Conservation (phyloP, 139 green algal genomes). For the Klebsormidium nitens region DNA sequence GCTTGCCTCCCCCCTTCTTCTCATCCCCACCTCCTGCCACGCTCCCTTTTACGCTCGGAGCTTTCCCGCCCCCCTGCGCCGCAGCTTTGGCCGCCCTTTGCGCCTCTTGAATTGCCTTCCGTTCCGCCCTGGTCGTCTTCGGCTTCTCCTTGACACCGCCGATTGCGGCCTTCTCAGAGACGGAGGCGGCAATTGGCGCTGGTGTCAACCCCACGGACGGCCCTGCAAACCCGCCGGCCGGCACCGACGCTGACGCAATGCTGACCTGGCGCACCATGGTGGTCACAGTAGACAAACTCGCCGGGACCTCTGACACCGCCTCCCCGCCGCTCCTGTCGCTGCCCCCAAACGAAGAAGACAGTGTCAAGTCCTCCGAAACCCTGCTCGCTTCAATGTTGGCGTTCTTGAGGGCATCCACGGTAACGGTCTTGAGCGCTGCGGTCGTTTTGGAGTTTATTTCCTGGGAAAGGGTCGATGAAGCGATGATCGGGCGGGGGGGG, state of each 20-base stretch:
- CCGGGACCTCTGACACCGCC: background rate
- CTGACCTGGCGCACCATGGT: background rate
- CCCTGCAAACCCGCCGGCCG: background rate
- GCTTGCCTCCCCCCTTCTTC: no score
- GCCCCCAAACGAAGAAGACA: background rate
- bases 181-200: background rate
- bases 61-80: slow-evolving; percentile 67
- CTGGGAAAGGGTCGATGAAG: background rate
- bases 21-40: slow-evolving; percentile 3
- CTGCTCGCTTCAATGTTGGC: no score
- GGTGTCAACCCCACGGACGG: background rate
- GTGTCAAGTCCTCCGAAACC: no score
- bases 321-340: background rate
- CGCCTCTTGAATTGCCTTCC: slow-evolving; percentile 41
- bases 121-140: slow-evolving; percentile 69
- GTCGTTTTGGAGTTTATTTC: no score
- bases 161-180: background rate
- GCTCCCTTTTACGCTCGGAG: slow-evolving; percentile 37
- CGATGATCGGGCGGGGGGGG: background rate
- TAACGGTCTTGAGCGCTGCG: no score
- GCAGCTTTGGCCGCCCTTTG: slow-evolving; percentile 69
- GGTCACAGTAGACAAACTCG: background rate
- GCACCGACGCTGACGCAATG: background rate
- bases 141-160: slow-evolving; percentile 7
- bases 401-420: no score